phyloP scores from a whole-genome alignment of 495 filamentous ascomycete genomes.

The Tetracladium marchalianum region DNA sequence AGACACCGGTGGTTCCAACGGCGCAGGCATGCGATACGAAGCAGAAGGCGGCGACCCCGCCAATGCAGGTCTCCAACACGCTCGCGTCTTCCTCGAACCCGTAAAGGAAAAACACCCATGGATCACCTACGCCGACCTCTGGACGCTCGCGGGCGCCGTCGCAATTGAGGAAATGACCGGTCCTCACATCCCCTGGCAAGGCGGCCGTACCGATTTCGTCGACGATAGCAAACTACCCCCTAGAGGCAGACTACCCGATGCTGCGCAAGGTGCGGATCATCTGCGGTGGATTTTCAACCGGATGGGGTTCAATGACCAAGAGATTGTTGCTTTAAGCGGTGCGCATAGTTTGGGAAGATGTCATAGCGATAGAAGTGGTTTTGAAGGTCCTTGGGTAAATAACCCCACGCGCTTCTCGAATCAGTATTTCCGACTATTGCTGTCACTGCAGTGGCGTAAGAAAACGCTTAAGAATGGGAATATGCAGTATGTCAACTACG shows the following conservation, averaged over 20 bases:
- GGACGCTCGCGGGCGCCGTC: constrained; percentile 50
- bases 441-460: constrained; percentile 44
- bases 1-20: constrained; percentile 52
- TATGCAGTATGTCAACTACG: constrained; percentile 47
- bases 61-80: constrained; percentile 53
- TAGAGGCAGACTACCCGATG: constrained; percentile 48
- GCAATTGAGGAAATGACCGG: constrained; percentile 50
- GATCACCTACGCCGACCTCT: constrained; percentile 56
- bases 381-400: constrained; percentile 53
- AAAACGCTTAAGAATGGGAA: constrained; percentile 42
- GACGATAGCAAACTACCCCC: constrained; percentile 48
- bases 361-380: constrained; percentile 49
- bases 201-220: constrained; percentile 47
- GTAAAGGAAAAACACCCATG: constrained; percentile 46
- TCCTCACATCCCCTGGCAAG: constrained; percentile 41
- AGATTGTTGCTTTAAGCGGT: constrained; percentile 52
- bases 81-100: constrained; percentile 51
- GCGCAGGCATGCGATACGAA: constrained; percentile 57
- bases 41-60: constrained; percentile 52
- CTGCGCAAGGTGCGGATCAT: constrained; percentile 47
- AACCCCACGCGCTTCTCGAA: constrained; percentile 56
- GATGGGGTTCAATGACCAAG: constrained; percentile 57
- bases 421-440: constrained; percentile 48
- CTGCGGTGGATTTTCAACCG: constrained; percentile 48
- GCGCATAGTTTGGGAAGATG: constrained; percentile 54